phyloP scores from a whole-genome alignment of 306 rosid species.

The Dalbergia cultrata region DNA sequence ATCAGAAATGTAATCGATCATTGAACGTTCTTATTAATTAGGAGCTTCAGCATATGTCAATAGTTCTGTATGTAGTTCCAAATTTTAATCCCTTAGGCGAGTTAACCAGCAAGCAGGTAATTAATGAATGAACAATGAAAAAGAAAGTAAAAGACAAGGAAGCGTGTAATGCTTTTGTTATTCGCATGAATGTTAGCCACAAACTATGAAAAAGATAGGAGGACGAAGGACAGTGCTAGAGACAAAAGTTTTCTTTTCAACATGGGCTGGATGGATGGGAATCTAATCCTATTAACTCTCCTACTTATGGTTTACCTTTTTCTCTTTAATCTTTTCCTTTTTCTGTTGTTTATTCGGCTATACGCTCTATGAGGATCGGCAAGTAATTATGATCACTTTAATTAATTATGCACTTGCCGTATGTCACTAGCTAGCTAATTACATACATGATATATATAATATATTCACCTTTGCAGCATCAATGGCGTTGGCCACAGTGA shows the following conservation, averaged over 20 bases:
- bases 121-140: neutral
- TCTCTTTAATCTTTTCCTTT: too few species aligned
- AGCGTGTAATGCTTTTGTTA: conserved; percentile 18
- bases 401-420: neutral
- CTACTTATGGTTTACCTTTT: neutral
- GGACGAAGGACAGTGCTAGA: conserved; percentile 22
- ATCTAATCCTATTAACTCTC: conserved; percentile 38
- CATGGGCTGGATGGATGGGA: conserved; percentile 29
- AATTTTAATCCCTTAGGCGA: neutral
- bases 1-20: neutral
- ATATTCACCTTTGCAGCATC: conserved; percentile 87
- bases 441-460: neutral
- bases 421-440: neutral
- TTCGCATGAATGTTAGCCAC: conserved; percentile 38
- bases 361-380: neutral
- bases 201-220: conserved; percentile 12
- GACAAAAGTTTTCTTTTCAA: conserved; percentile 56
- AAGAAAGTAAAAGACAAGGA: conserved; percentile 35
- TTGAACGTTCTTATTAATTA: too few species aligned
- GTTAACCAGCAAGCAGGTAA: neutral
- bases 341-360: neutral
- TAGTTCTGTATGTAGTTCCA: neutral
- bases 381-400: neutral
- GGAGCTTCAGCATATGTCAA: too few species aligned
- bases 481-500: conserved; percentile 84